Conservation (phyloP, 129 eudicot genomes). For the Saussurea involucrata region DNA sequence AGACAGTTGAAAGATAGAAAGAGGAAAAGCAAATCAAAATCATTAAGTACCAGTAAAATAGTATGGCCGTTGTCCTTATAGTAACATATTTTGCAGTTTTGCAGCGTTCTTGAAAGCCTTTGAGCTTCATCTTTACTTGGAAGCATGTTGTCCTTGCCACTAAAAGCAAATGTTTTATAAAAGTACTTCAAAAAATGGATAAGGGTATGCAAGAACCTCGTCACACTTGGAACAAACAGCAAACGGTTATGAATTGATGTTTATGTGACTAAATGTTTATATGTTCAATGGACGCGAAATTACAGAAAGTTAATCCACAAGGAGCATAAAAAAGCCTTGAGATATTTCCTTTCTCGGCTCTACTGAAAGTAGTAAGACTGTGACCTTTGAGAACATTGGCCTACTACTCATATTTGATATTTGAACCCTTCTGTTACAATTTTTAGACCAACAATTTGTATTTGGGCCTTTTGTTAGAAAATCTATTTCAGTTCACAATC, state of each 20-base stretch:
- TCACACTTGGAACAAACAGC: not conserved
- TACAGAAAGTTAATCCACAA: not conserved
- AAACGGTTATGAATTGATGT: not conserved
- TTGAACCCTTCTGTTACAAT: not conserved
- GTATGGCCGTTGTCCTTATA: slow-evolving; percentile 80
- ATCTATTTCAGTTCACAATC: not conserved
- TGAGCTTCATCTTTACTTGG: slow-evolving; percentile 75
- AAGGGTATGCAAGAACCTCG: no score
- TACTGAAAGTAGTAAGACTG: not conserved
- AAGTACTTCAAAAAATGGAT: not conserved
- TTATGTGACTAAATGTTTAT: not conserved
- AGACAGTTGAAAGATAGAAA: not conserved
- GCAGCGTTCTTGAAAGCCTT: slow-evolving; percentile 50
- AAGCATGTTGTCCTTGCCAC: slow-evolving; percentile 86
- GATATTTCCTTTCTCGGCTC: not conserved
- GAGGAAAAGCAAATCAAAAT: not conserved
- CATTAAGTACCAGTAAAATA: slow-evolving; percentile 60
- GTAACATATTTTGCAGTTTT: slow-evolving; percentile 59
- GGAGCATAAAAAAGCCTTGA: not conserved
- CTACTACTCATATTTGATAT: not conserved
- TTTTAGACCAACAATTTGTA: not conserved
- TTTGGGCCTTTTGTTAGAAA: not conserved
- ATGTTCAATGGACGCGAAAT: not conserved
- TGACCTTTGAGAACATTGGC: not conserved
- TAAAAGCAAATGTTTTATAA: slow-evolving; percentile 26